Conservation (phyloP, 352 stramenopile genomes). For the Pythium oligandrum region DNA sequence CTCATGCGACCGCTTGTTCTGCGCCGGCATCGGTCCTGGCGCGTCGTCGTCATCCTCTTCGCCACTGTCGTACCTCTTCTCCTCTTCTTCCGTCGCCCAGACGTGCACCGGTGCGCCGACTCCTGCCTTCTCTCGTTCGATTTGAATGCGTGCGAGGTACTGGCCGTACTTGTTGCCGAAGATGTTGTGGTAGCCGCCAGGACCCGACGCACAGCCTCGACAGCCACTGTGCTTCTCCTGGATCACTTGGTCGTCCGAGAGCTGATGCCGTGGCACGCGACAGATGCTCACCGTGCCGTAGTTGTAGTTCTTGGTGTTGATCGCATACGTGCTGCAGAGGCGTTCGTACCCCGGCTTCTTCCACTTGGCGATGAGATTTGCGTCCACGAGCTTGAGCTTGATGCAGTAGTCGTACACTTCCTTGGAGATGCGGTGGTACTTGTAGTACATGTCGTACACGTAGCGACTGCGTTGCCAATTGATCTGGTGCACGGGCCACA, state of each 20-base stretch:
- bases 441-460: slow-evolving; percentile 99
- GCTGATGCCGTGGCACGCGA: slow-evolving; percentile 93
- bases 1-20: slow-evolving; percentile 24
- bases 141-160: slow-evolving; percentile 95
- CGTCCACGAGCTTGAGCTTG: slow-evolving; percentile 92
- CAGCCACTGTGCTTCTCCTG: slow-evolving; percentile 96
- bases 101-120: slow-evolving; percentile 17
- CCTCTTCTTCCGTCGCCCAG: slow-evolving; percentile 62
- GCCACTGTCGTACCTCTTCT: slow-evolving; percentile 49
- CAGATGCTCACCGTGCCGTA: slow-evolving; percentile 98
- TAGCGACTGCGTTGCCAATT: slow-evolving; percentile 98
- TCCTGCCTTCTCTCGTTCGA: slow-evolving; percentile 81
- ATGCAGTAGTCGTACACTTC: slow-evolving; percentile 99
- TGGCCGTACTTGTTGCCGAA: slow-evolving; percentile 99
- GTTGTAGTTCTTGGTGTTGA: slow-evolving; percentile 99
- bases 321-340: slow-evolving; percentile 98
- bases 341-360: slow-evolving; percentile 99
- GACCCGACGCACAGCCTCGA: slow-evolving; percentile 93
- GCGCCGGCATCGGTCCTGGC: slow-evolving; percentile 16
- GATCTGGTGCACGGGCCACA: slow-evolving; percentile 99
- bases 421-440: slow-evolving; percentile 92
- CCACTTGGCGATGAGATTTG: slow-evolving; percentile 98
- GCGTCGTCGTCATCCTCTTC: slow-evolving; percentile 36
- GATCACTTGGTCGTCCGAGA: slow-evolving; percentile 85
- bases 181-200: slow-evolving; percentile 94